Evolutionary conservation across 2,329 filamentous ascomycete species (phyloP), one percentile per base, ranked within the genome.

Genomic region (Fusarium metavorans): DNA sequence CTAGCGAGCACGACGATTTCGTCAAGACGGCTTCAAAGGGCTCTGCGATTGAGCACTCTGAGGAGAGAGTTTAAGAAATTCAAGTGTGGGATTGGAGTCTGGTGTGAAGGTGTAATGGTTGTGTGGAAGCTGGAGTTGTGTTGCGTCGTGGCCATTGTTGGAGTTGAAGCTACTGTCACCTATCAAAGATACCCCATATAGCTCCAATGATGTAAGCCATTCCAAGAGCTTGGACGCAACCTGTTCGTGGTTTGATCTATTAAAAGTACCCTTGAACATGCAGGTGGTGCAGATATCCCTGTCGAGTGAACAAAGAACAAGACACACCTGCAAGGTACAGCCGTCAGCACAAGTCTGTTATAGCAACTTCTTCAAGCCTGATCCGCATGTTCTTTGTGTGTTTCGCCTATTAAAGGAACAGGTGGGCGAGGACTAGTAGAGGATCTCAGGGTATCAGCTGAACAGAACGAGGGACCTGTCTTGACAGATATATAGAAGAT

Each of bases 1-100:
- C 64, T 7, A 63, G 65, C 4, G 66, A 72, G 16, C 43, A 61
- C 8, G 74, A 72, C 8, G 72, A 76, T 9, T 65, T 76, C 20
- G 59, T 57, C 9, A 78, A 72, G 34, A 48, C 68, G n/a, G 72
- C 54, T 3, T 65, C 68, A 2, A 75, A 71, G 35, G 62, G 57
- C 2, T 65, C 74, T 8, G 72, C 70, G 18, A 70, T 70, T 48
- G 77, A 78, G 62, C 75, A 78, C 16, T 64, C 66, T 13, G 77
- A 78, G 39, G 77, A 76, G 16, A 70, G 48, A 4, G 75, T 70
- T 5, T 78, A 34, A 62, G 25, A 7, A 20, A 11, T 11, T 13
- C 9, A 7, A 9, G 25, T 39, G 18, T n/a, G 25, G 11, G 37
- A 60, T 30, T 20, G 18, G 18, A 30, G 20, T 37, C 13, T 18